Percentiles rank a stretch among this genome's conserved stretches.
phyloP scores from a whole-genome alignment of 2,329 filamentous ascomycete genomes.

The Diaporthe caulivora region DNA sequence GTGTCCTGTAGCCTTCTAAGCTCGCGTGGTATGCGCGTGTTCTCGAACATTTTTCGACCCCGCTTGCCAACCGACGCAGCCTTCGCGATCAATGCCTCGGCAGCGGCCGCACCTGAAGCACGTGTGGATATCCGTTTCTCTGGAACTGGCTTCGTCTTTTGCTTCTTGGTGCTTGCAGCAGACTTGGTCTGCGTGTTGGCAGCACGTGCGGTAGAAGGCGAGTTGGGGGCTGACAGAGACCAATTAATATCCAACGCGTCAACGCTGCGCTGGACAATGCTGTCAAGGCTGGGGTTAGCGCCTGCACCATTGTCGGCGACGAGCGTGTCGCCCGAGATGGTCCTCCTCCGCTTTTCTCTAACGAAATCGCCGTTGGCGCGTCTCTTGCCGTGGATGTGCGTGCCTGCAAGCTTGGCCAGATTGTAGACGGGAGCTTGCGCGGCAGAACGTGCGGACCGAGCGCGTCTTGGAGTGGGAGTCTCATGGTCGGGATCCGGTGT shows the following conservation, averaged over 20 bases:
- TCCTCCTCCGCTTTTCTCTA: slow-evolving; percentile 58
- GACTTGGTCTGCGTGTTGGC: slow-evolving; percentile 50
- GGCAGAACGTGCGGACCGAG: slow-evolving; percentile 68
- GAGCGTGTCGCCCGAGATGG: slow-evolving; percentile 57
- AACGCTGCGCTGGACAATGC: slow-evolving; percentile 53
- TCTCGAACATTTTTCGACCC: slow-evolving; percentile 65
- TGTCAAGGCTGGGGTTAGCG: slow-evolving; percentile 44
- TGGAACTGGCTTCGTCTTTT: slow-evolving; percentile 40
- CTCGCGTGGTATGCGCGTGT: slow-evolving; percentile 67
- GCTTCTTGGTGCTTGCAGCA: slow-evolving; percentile 21
- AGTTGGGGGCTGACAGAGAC: slow-evolving; percentile 54
- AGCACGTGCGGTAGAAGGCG: slow-evolving; percentile 49
- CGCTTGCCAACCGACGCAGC: slow-evolving; percentile 71
- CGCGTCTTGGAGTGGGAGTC: slow-evolving; percentile 46
- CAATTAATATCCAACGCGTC: slow-evolving; percentile 61
- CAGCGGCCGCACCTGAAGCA: slow-evolving; percentile 54
- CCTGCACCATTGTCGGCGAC: slow-evolving; percentile 42
- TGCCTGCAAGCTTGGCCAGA: slow-evolving; percentile 72
- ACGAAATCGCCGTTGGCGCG: slow-evolving; percentile 64
- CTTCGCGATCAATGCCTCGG: slow-evolving; percentile 60
- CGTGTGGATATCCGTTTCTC: slow-evolving; percentile 59
- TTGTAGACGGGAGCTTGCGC: slow-evolving; percentile 74
- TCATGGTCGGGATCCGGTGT: slow-evolving; percentile 30
- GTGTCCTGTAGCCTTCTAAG: slow-evolving; percentile 71
- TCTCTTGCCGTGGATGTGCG: slow-evolving; percentile 69